Evolutionary conservation across 2,329 filamentous ascomycete species (phyloP), one percentile per base, ranked within the genome.

Genomic region (Pestalotiopsis sp.): DNA sequence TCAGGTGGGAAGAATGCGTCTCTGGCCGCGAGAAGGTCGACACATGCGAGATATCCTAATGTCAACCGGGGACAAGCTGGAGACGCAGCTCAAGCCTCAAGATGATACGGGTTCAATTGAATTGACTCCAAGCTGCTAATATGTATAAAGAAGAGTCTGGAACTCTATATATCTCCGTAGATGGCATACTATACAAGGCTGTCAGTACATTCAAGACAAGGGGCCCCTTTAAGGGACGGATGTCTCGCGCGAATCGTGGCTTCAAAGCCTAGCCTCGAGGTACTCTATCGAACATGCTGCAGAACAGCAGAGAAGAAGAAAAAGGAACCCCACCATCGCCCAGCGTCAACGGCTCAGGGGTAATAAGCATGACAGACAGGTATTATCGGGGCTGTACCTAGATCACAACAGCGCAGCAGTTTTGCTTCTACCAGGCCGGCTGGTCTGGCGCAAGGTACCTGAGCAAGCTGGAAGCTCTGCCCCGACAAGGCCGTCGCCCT

Each of bases 281-380:
- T 59, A 27, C 20, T 12, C 12, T 20, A 59, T 59, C 13, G 31
- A 36, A 36, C 6, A 36, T 36, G 31, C 31, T 36, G 31, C 31
- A 36, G 31, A 36, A 36, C 6, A 36, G 31, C 31, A 36, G 6
- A 59, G 45, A 59, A 17, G 20, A 27, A 59, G 57, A 59, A n/a
- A 27, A 52, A 59, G 11, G 57, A 59, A 36, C 57, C 23, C 57
- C 57, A 59, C 57, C 27, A 17, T 36, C 23, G 57, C 57, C 20
- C 57, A 59, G 31, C 31, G 31, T 27, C 57, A 59, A 59, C 57
- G 57, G 57, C 20, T 36, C 57, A 59, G 57, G 57, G 57, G 57
- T 59, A 27, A 59, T 14, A 36, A 27, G 27, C 27, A 13, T 59
- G 57, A n/a, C 57, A 36, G 57, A 20, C 20, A 9, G 17, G 17